These are phyloP conservation scores for Globisporangium solare DNA, from an alignment of 352 stramenopile species.

Conservation along the genomic window DNA sequence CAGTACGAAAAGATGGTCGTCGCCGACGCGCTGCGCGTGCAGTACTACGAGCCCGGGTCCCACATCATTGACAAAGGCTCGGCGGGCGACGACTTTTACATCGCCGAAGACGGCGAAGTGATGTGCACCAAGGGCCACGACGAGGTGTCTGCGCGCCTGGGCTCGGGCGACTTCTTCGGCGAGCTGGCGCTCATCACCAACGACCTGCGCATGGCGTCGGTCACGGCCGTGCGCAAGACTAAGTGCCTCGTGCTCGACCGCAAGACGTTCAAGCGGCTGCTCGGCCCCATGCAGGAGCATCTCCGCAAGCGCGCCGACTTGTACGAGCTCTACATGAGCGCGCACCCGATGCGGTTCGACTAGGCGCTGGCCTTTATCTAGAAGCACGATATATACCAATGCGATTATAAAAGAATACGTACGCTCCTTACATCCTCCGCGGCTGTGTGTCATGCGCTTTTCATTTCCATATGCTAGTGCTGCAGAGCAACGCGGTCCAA, in stretches of 20 bases:
- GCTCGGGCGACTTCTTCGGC: conserved; percentile 60
- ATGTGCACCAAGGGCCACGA: conserved; percentile 51
- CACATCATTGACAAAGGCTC: conserved; percentile 50
- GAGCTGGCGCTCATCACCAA: conserved; percentile 88
- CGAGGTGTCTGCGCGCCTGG: conserved; percentile 57
- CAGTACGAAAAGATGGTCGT: conserved; percentile 71
- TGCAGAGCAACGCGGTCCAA: too few relatives aligned
- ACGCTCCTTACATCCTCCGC: too few relatives aligned
- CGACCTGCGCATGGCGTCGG: conserved; percentile 85
- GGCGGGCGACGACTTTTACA: conserved; percentile 76
- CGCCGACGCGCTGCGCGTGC: conserved; percentile 56
- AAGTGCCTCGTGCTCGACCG: conserved; percentile 88
- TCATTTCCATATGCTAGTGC: too few relatives aligned
- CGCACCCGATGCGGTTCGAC: conserved; percentile 1
- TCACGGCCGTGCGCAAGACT: conserved; percentile 71
- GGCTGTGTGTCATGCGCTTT: too few relatives aligned
- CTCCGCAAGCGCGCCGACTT: conserved; percentile 61
- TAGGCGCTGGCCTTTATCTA: not conserved
- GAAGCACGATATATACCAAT: too few relatives aligned
- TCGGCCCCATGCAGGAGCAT: conserved; percentile 88
- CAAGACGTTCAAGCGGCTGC: conserved; percentile 85
- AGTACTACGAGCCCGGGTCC: conserved; percentile 39
- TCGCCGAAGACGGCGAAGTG: conserved; percentile 69
- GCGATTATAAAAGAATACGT: too few relatives aligned
- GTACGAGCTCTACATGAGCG: conserved; percentile 69